Base-by-base conservation (phyloP, 192 early-diverging fungal species). In the Coemansia sp. region DNA sequence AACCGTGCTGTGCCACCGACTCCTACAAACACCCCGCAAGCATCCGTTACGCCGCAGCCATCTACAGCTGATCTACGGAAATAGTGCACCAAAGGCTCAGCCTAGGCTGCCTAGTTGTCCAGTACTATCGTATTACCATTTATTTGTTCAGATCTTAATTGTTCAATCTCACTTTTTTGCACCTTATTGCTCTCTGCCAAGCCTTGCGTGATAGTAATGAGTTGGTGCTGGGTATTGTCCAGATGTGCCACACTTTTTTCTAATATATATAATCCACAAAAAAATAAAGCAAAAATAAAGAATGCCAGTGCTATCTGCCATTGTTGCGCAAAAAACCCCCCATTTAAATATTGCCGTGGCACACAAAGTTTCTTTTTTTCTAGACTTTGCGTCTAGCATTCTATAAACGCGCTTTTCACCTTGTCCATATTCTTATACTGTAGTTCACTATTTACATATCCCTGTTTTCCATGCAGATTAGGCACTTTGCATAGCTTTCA, bases 1-100 rank as follows among this genome's bases (percentile, higher is more conserved):
- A 96, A 96, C 71, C 81, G 94, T 41, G 86, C 85, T 31, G 79
- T 66, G 25, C 86, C 83, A 7, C 56, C 67, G 19, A 70, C 70
- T 4, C 75, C 75, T 0, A 60, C 65, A 22, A 69, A 65, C 47
- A 69, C 75, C 4, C 69, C 65, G 12, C 31, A 52, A 7, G 16
- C 34, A 24, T 49, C 21, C 7, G 54, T 62, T 10, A 71, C 69
- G 10, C 69, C 69, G 7, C 66, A 61, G 30, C 32, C 61, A 26
- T 76, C 74, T 50, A 23, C 32, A 24, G 47, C 59, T 8, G 30
- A 61, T 28, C 49, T 61, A 49, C 48, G 73, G 1, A 54, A 31
- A 60, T 67, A 41, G 22, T 19, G 41, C 4, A 47, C 4, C 25
- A 47, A 44, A 14, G 38, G 38, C 14, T 44, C 38, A 3, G 38